A percentile compares a stretch with the other conserved stretches of the same genome.
phyloP scores from a whole-genome alignment of 495 filamentous ascomycete species.

The Lophium mytilinum region DNA sequence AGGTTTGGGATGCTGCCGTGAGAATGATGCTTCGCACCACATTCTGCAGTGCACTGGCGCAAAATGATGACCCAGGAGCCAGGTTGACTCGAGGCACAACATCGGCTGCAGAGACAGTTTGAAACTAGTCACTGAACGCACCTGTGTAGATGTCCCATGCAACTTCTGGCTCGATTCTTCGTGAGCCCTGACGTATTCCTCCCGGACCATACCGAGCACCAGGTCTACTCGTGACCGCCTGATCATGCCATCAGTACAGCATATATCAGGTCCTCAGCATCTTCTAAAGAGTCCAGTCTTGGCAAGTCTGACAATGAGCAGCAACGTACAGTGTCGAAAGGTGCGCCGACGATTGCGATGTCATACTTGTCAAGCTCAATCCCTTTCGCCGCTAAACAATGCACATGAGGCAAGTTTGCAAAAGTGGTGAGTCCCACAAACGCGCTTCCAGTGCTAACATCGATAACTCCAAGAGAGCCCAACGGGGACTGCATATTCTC shows the following conservation, averaged over 20 bases:
- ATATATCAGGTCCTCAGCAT: neutral
- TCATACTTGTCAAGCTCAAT: conserved; percentile 55
- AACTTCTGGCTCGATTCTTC: conserved; percentile 30
- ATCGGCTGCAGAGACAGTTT: no score
- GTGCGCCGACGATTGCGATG: conserved; percentile 71
- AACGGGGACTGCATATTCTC: conserved; percentile 7
- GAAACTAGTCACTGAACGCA: neutral
- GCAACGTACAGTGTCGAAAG: conserved; percentile 44
- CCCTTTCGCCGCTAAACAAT: conserved; percentile 31
- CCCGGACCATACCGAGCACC: conserved; percentile 45
- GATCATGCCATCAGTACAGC: neutral
- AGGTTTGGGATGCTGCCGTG: no score
- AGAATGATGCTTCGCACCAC: no score
- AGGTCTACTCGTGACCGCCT: conserved; percentile 41
- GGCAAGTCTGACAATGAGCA: no score
- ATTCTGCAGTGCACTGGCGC: no score
- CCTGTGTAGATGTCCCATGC: conserved; percentile 41
- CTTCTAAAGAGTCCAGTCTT: neutral
- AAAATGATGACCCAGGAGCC: no score
- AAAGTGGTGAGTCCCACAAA: conserved; percentile 44
- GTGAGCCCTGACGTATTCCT: conserved; percentile 43
- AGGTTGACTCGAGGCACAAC: no score
- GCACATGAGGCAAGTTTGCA: conserved; percentile 43
- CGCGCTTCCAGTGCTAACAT: conserved; percentile 29
- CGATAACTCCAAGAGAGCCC: conserved; percentile 15